These are phyloP conservation scores for Cucurbita moschata DNA, from an alignment of 306 rosid species.

Conservation along the genomic window DNA sequence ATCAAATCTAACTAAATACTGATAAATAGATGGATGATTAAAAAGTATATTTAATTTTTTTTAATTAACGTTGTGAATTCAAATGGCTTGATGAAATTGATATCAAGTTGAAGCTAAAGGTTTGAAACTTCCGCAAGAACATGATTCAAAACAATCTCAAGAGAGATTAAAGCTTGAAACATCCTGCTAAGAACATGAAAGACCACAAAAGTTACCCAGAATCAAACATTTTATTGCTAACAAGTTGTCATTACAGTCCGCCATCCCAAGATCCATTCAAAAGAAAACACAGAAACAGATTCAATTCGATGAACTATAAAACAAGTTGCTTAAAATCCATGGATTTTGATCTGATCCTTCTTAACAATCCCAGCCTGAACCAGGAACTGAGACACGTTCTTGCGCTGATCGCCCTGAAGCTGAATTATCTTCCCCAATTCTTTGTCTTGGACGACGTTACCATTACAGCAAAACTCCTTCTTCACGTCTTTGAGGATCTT, in stretches of 20 bases:
- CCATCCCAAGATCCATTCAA: not conserved
- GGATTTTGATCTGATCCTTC: conserved; percentile 74
- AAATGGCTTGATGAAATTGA: no score
- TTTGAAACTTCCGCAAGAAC: no score
- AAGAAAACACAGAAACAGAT: not conserved
- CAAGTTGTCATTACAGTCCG: not conserved
- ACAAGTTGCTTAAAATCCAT: conserved; percentile 45
- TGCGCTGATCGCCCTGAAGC: conserved; percentile 89
- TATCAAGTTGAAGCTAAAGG: no score
- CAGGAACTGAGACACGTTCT: conserved; percentile 61
- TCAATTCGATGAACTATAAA: not conserved
- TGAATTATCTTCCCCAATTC: conserved; percentile 73
- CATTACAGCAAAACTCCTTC: conserved; percentile 84
- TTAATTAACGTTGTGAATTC: no score
- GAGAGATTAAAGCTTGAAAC: no score
- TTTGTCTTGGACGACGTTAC: conserved; percentile 87
- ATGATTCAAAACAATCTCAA: no score
- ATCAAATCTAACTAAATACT: no score
- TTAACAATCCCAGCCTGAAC: conserved; percentile 45
- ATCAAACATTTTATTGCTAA: not conserved
- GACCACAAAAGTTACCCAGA: not conserved
- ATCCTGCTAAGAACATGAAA: not conserved
- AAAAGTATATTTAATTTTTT: no score
- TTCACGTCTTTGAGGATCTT: conserved; percentile 74
- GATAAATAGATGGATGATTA: no score